phyloP scores from a whole-genome alignment of 2,329 filamentous ascomycete species.

The Microsporum canis region DNA sequence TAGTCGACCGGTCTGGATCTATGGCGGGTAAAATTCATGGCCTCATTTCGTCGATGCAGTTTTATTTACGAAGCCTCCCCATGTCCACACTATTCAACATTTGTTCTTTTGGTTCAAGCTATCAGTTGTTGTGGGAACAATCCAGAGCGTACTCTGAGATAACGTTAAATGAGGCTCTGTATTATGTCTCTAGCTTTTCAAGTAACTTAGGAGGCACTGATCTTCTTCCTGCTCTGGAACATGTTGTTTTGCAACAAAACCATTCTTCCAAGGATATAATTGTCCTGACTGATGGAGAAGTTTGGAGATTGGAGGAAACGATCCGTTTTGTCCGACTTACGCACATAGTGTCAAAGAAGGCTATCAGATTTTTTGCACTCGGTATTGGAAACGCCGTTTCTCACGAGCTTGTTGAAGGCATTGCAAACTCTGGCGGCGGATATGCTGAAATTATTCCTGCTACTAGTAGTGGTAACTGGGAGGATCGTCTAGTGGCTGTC shows the following conservation, averaged over 20 bases:
- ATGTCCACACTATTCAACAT: conserved; percentile 9
- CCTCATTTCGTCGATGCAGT: conserved; percentile 3
- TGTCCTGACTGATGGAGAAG: conserved; percentile 10
- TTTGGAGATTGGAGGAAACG: conserved; percentile 6
- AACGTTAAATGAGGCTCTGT: not conserved
- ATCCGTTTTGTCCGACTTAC: conserved; percentile 4
- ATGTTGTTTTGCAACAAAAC: not conserved
- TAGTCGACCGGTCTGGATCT: conserved; percentile 8
- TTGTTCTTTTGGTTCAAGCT: conserved; percentile 7
- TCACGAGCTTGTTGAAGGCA: conserved; percentile 47
- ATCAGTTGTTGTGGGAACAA: conserved; percentile 6
- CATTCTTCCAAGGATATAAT: conserved; percentile 1
- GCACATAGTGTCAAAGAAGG: conserved; percentile 25
- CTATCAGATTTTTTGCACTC: conserved; percentile 44
- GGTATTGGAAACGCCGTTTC: conserved; percentile 47
- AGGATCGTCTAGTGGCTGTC: not conserved
- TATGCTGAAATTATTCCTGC: conserved; percentile 18
- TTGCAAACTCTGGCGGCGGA: conserved; percentile 48
- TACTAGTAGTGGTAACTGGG: not conserved
- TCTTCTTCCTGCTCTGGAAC: conserved; percentile 4
- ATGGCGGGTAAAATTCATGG: conserved; percentile 6
- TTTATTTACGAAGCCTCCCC: conserved; percentile 9
- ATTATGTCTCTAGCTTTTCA: not conserved
- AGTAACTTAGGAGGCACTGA: conserved; percentile 9
- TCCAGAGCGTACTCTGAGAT: not conserved